These are phyloP conservation scores for Globisporangium cylindrosporum DNA, from an alignment of 352 stramenopile genomes.

Conservation along the genomic window DNA sequence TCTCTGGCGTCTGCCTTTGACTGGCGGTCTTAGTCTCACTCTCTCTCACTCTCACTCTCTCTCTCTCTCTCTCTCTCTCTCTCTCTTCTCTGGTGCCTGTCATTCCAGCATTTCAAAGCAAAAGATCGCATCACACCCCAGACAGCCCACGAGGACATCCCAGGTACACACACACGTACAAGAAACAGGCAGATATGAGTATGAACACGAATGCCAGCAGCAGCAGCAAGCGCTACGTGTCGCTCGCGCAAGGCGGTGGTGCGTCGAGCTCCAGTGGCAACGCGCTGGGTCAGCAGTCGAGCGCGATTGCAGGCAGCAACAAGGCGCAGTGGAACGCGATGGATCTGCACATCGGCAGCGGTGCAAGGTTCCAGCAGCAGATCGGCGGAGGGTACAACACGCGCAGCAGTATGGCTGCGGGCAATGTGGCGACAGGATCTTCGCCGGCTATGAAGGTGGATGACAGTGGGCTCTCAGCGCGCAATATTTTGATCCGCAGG, in stretches of 20 bases:
- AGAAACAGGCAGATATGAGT: background rate
- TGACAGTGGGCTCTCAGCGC: slow-evolving; percentile 59
- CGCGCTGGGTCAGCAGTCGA: background rate
- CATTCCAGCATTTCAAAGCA: slow-evolving; percentile 4
- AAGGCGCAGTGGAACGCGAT: slow-evolving; percentile 43
- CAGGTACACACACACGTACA: background rate
- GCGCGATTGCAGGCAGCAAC: slow-evolving; percentile 23
- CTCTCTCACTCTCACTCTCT: background rate
- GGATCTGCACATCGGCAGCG: slow-evolving; percentile 37
- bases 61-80: background rate
- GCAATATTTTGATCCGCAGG: slow-evolving; percentile 74
- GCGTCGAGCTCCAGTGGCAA: background rate
- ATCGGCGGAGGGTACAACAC: background rate
- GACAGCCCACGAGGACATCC: background rate
- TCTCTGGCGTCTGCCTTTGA: background rate
- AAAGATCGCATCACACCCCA: slow-evolving; percentile 3
- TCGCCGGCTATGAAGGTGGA: slow-evolving; percentile 12
- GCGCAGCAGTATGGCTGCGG: background rate
- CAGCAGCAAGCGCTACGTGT: slow-evolving; percentile 3
- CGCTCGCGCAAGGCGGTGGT: background rate
- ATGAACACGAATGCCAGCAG: slow-evolving; percentile 7
- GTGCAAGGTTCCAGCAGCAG: background rate
- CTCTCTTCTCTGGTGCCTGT: background rate
- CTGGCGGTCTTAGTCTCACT: slow-evolving; percentile 8
- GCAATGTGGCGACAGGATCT: background rate